These are phyloP conservation scores for Russula ochroleuca DNA, from an alignment of 768 basidiomycete species.

Conservation along the genomic window DNA sequence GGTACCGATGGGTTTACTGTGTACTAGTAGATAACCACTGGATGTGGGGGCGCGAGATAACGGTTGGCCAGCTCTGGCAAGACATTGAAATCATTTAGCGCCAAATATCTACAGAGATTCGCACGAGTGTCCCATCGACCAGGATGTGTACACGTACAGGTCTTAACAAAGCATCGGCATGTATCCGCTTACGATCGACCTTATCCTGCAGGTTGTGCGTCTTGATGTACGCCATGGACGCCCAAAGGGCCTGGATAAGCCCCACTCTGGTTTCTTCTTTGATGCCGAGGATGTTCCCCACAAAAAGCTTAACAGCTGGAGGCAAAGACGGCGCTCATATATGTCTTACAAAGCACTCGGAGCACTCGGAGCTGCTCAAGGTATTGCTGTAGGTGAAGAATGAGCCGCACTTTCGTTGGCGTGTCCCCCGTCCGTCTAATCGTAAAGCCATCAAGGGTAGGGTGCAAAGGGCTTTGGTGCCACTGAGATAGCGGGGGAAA, in stretches of 20 bases:
- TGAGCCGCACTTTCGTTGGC: constrained; percentile 70
- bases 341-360: constrained; percentile 60
- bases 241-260: constrained; percentile 83
- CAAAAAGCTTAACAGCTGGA: background rate
- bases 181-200: constrained; percentile 64
- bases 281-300: constrained; percentile 65
- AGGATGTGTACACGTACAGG: constrained; percentile 41
- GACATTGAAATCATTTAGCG: constrained; percentile 72
- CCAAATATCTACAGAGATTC: constrained; percentile 55
- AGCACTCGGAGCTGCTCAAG: constrained; percentile 82
- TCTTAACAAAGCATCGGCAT: constrained; percentile 62
- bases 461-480: constrained; percentile 53
- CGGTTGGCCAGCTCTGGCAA: constrained; percentile 84
- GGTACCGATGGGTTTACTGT: constrained; percentile 56
- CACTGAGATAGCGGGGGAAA: constrained; percentile 43
- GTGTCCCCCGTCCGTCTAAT: constrained; percentile 76
- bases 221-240: constrained; percentile 92
- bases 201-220: constrained; percentile 81
- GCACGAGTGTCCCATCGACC: constrained; percentile 7
- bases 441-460: constrained; percentile 81
- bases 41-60: constrained; percentile 70
- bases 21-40: constrained; percentile 77
- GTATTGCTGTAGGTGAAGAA: constrained; percentile 81
- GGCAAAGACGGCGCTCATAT: background rate
- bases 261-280: constrained; percentile 82